phyloP scores from a whole-genome alignment of 2,329 filamentous ascomycete species.

The Neophaeococcomyces aloes region DNA sequence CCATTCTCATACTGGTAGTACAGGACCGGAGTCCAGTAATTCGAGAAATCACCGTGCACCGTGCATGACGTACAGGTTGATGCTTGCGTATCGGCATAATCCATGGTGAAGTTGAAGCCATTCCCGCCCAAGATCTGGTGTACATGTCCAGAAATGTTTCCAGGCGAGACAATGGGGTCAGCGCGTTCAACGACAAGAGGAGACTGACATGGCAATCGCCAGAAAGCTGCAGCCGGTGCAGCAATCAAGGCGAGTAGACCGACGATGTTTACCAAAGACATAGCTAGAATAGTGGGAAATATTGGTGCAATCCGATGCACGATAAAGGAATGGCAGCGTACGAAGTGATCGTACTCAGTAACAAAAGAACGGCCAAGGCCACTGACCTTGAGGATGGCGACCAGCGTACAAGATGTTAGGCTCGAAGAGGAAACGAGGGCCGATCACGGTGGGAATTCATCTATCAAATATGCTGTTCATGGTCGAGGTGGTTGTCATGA shows the following conservation, averaged over 20 bases:
- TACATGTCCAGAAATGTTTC: slow-evolving; percentile 49
- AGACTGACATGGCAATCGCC: slow-evolving; percentile 22
- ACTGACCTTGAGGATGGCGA: slow-evolving; percentile 6
- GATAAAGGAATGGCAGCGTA: slow-evolving; percentile 1
- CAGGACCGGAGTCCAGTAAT: slow-evolving; percentile 66
- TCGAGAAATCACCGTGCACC: slow-evolving; percentile 57
- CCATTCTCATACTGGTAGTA: slow-evolving; percentile 57
- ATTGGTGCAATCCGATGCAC: neutral
- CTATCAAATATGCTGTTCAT: neutral
- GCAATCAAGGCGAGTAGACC: slow-evolving; percentile 13
- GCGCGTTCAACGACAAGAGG: slow-evolving; percentile 25
- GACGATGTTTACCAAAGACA: slow-evolving; percentile 2
- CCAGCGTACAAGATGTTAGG: slow-evolving; percentile 11
- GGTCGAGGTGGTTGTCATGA: neutral
- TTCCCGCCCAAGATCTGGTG: slow-evolving; percentile 63
- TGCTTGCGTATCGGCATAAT: slow-evolving; percentile 27
- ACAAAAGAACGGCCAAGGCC: slow-evolving; percentile 6
- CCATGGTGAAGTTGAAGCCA: slow-evolving; percentile 51
- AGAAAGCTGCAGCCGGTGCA: slow-evolving; percentile 21
- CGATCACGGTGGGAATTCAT: slow-evolving; percentile 1
- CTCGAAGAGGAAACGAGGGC: slow-evolving; percentile 16
- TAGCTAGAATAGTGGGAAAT: slow-evolving; percentile 2
- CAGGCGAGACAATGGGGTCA: slow-evolving; percentile 60
- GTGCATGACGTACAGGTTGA: slow-evolving; percentile 63
- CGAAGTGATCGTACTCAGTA: slow-evolving; percentile 7